A percentile compares a stretch with the other conserved stretches of the same genome.
Conservation (phyloP, 129 eudicot species). For the Arctium minus region DNA sequence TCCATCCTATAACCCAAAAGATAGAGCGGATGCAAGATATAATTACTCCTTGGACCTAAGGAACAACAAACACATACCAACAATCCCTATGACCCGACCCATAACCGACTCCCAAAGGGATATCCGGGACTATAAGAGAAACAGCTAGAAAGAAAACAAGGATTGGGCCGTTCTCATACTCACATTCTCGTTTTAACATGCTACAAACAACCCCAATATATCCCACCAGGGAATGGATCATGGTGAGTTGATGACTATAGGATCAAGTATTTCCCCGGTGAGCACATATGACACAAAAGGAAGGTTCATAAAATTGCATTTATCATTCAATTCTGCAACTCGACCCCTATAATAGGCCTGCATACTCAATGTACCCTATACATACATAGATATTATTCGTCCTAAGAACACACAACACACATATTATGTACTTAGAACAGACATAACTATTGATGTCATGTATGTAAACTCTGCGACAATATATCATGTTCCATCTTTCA, state of each 20-base stretch:
- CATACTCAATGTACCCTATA: constrained; percentile 4
- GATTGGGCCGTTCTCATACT: not conserved
- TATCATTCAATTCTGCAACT: constrained; percentile 8
- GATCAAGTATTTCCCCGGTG: too few species aligned
- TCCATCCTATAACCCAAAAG: too few species aligned
- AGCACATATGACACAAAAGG: too few species aligned
- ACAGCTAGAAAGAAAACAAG: not conserved
- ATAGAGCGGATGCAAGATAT: too few species aligned
- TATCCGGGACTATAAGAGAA: too few species aligned
- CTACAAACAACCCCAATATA: not conserved
- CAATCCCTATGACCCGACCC: too few species aligned
- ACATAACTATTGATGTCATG: not conserved
- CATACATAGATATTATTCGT: not conserved
- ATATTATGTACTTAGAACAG: constrained; percentile 12
- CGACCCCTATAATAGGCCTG: not conserved
- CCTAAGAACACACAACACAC: constrained; percentile 1
- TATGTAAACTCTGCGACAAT: not conserved
- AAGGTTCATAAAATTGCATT: not conserved
- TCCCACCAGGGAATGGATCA: too few species aligned
- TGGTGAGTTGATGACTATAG: too few species aligned
- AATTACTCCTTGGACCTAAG: too few species aligned
- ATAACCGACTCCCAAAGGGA: too few species aligned
- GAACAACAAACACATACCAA: too few species aligned
- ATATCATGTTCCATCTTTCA: not conserved
- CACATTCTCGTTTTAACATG: not conserved